Conservation (phyloP, 495 filamentous ascomycete genomes). For the Articulospora tetracladia region DNA sequence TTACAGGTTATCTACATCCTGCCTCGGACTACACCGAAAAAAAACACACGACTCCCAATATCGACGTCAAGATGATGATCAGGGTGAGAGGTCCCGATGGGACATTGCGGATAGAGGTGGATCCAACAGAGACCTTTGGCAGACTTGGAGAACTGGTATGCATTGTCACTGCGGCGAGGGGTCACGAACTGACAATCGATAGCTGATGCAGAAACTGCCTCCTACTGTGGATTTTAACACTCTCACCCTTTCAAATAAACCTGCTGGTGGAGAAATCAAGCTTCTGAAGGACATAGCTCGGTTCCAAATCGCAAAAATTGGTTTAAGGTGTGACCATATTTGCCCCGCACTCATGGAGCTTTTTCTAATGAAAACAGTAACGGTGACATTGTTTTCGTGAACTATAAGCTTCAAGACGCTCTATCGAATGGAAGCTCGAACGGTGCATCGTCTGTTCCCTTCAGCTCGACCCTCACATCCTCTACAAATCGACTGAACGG, state of each 20-base stretch:
- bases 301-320: slow-evolving; percentile 65
- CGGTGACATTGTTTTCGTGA: slow-evolving; percentile 85
- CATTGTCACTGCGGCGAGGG: background rate
- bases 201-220: slow-evolving; percentile 23
- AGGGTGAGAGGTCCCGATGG: slow-evolving; percentile 68
- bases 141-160: slow-evolving; percentile 47
- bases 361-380: slow-evolving; percentile 52
- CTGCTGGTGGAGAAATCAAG: slow-evolving; percentile 70
- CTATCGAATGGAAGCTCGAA: slow-evolving; percentile 45
- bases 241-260: slow-evolving; percentile 77
- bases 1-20: background rate
- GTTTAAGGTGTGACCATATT: slow-evolving; percentile 51
- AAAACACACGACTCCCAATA: background rate
- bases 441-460: slow-evolving; percentile 4
- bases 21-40: background rate
- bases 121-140: slow-evolving; percentile 51
- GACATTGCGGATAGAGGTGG: slow-evolving; percentile 61
- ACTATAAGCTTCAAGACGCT: slow-evolving; percentile 53
- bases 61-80: slow-evolving; percentile 52
- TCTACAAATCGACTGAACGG: slow-evolving; percentile 71
- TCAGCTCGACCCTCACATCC: slow-evolving; percentile 28
- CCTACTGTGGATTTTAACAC: slow-evolving; percentile 65
- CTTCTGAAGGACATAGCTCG: slow-evolving; percentile 60
- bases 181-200: slow-evolving; percentile 4
- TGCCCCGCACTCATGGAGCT: background rate